Conservation (phyloP, 2,329 filamentous ascomycete species). For the Nothophoma quercina region DNA sequence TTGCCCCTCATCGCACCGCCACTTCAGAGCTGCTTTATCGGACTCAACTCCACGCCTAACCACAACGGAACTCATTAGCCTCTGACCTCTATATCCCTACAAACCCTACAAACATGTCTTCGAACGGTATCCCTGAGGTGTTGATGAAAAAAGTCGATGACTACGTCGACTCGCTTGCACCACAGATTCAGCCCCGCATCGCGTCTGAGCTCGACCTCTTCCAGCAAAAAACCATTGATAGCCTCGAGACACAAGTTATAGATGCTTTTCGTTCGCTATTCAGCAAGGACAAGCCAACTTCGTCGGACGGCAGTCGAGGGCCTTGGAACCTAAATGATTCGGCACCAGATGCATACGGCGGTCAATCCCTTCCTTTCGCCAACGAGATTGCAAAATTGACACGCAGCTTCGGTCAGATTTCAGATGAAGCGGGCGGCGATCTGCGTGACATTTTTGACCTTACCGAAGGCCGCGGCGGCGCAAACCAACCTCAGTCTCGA, state of each 20-base stretch:
- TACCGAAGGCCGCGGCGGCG: conserved; percentile 27
- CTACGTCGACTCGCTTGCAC: conserved; percentile 41
- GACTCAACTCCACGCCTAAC: conserved; percentile 11
- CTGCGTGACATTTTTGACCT: conserved; percentile 40
- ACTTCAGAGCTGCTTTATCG: conserved; percentile 7
- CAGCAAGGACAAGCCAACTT: conserved; percentile 27
- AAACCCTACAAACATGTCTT: conserved; percentile 23
- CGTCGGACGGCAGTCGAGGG: conserved; percentile 25
- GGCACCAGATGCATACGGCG: conserved; percentile 40
- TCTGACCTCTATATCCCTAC: background rate
- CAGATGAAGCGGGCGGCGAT: conserved; percentile 37
- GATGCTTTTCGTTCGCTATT: conserved; percentile 41
- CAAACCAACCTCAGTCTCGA: conserved; percentile 23
- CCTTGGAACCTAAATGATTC: conserved; percentile 35
- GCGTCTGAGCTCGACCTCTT: conserved; percentile 39
- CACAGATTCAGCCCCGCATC: conserved; percentile 44
- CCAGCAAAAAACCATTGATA: conserved; percentile 43
- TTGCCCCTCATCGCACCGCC: conserved; percentile 15
- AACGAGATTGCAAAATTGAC: conserved; percentile 41
- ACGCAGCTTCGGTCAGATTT: conserved; percentile 38
- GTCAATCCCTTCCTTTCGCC: conserved; percentile 39
- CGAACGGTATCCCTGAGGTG: conserved; percentile 31
- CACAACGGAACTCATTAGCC: conserved; percentile 8
- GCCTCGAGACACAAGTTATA: conserved; percentile 38
- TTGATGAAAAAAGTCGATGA: conserved; percentile 40